Evolutionary conservation across 208 protist genomes (phyloP), one percentile per base, ranked within the genome.

Genomic region (Balamuthia mandrillaris): DNA sequence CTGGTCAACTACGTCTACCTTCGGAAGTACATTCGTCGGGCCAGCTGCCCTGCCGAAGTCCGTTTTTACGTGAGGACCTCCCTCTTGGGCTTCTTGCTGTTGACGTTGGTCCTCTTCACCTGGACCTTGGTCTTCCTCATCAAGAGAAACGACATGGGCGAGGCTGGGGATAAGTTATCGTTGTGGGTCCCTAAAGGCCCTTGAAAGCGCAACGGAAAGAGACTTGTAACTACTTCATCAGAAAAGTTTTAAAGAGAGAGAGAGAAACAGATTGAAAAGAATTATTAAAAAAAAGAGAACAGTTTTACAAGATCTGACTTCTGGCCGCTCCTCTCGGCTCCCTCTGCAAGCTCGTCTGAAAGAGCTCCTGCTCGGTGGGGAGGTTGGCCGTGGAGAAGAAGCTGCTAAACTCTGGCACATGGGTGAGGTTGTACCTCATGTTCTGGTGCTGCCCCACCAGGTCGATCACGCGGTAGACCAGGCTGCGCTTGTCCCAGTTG

Each of bases 401-500:
- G 52, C 7, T 3, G 24, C 24, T 27, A 18, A 60, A 18, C 52
- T 18, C 3, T 4, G 24, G 24, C 52, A 60, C 52, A 27, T 60
- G 31, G 52, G 52, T 16, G 24, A 60, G 14, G 52, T 60, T 60
- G 52, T 60, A 60, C 7, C 7, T 27, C 6, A 18, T 60, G 52
- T 60, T 60, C 52, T 60, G 52, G 52, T 60, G 31, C 14, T 60
- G 52, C 12, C 31, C 31, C 4, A 41, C 3, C 33, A 41, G 31
- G 60, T 68, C 31, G 4, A 44, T 68, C 60, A 68, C 60, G 18
- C 60, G 21, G 65, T 58, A 44, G 44, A 58, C 61, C 7, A 79
- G 65, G 4, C 6, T 31, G 4, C 68, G 82, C 68, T 86, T 86
- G 44, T 18, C 6, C 5, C 66, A 63, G 65, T 86, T 86, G 82